Evolutionary conservation across 805 yeast genomes (phyloP), one percentile per base, ranked within the genome.

Genomic region (Ogataea glucozyma): DNA sequence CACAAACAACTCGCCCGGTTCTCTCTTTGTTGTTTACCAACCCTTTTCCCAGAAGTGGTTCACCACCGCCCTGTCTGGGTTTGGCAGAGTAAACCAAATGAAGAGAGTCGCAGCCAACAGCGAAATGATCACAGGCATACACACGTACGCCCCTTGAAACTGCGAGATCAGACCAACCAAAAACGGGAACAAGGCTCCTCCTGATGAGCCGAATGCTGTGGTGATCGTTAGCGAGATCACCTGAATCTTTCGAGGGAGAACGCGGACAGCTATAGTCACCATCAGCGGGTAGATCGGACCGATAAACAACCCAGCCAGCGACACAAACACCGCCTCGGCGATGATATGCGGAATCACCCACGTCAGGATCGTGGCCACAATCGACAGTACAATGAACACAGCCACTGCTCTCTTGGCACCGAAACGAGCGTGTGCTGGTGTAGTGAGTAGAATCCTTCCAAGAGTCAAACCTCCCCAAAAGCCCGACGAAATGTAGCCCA

Each of bases 381-480:
- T 54, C 1, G 80, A 64, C 3, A 57, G 26, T 0, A 63, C 4
- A 2, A 66, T 44, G 43, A 69, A 49, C 12, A 75, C 33, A 11
- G 68, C 49, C 31, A 74, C 71, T 2, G 72, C 68, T 45, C 78
- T 58, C 46, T 78, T 64, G 6, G 70, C 69, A 3, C 81, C 81
- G n/a, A 71, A 32, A 10, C 47, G 38, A 34, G 61, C 62, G 40
- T 70, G 70, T 11, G 72, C 51, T 1, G 57, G 49, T 14, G 69
- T 61, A 0, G 79, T 75, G 7, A 84, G 61, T 4, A 68, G 48
- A 32, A 84, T 61, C 46, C 91, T 66, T 0, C 91, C 91, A 12
- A 73, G 47, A 0, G 89, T 80, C 16, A 84, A 59, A 0, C 91
- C 91, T 18, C 75, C 73, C 89, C 89, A 84, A 56, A 75, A 83